These are phyloP conservation scores for Aspergillus sp. DNA, from an alignment of 2,329 filamentous ascomycete species.

Conservation along the genomic window DNA sequence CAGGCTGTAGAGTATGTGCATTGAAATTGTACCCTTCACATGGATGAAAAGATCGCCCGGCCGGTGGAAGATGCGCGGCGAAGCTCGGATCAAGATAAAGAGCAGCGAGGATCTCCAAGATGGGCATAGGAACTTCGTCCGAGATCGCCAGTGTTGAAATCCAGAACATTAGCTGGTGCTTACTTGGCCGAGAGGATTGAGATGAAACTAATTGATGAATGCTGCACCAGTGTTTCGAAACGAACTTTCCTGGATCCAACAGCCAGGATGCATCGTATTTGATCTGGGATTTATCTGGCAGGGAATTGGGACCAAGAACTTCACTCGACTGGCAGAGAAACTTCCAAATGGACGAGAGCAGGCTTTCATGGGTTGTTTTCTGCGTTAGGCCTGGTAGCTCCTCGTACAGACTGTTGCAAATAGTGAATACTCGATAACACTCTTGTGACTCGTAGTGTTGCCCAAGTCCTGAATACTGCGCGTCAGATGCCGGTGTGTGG, in stretches of 20 bases:
- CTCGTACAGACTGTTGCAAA: conserved; percentile 18
- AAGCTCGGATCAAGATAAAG: conserved; percentile 15
- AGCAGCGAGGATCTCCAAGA: conserved; percentile 22
- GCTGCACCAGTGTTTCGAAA: conserved; percentile 19
- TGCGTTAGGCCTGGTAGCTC: conserved; percentile 1
- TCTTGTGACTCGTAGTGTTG: conserved; percentile 3
- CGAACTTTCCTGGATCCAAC: conserved; percentile 10
- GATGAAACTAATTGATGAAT: conserved; percentile 20
- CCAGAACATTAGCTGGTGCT: conserved; percentile 30
- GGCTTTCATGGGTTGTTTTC: background rate
- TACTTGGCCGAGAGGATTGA: conserved; percentile 13
- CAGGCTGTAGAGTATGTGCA: background rate
- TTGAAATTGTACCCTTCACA: conserved; percentile 5
- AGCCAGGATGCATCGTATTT: conserved; percentile 18
- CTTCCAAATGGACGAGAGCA: conserved; percentile 7
- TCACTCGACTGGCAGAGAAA: background rate
- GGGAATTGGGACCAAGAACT: conserved; percentile 2
- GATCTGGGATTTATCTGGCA: background rate
- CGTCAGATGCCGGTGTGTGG: conserved; percentile 31
- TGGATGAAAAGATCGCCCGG: conserved; percentile 7
- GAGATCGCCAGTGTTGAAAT: conserved; percentile 29
- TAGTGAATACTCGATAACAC: conserved; percentile 8
- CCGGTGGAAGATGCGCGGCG: conserved; percentile 11
- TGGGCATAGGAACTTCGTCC: conserved; percentile 19
- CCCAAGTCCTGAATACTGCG: conserved; percentile 33